A percentile compares a stretch with the other conserved stretches of the same genome.
Evolutionary conservation across 1,284 basidiomycete species (phyloP).

Genomic region (Rhizoctonia solani): DNA sequence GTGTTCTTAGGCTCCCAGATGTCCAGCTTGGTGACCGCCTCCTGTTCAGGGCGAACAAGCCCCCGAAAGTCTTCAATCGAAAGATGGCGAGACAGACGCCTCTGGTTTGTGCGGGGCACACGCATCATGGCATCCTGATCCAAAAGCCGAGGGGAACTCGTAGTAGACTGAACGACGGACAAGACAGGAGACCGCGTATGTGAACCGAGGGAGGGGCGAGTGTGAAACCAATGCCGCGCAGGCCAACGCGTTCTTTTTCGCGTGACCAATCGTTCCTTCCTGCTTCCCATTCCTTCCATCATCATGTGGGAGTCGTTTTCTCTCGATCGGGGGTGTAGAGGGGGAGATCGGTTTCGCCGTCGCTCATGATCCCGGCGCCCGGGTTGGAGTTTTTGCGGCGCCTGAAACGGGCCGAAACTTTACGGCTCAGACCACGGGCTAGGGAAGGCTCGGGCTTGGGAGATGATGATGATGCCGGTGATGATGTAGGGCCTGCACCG

Average conservation of each 20-base stretch:
- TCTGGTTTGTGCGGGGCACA: background rate
- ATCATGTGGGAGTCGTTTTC: too few species aligned
- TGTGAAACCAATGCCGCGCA: background rate
- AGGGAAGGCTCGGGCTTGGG: too few species aligned
- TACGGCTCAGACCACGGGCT: constrained; percentile 7
- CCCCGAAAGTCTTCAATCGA: constrained; percentile 20
- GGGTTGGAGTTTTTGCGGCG: background rate
- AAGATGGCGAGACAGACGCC: constrained; percentile 11
- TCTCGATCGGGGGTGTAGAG: too few species aligned
- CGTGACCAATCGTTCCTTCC: constrained; percentile 3
- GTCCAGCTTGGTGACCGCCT: background rate
- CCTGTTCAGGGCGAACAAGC: background rate
- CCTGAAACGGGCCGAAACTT: constrained; percentile 22
- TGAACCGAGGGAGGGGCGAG: background rate
- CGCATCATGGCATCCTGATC: background rate
- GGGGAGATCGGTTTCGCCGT: background rate
- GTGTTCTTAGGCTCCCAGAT: background rate
- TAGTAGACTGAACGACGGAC: background rate
- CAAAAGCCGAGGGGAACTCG: background rate
- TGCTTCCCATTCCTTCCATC: background rate
- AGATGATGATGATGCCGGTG: too few species aligned
- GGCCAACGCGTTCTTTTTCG: constrained; percentile 17
- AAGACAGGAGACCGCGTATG: background rate
- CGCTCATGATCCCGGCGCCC: background rate
- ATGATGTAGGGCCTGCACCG: too few species aligned